Base-by-base conservation (phyloP, 1,139 yeast genomes). In the Taphrina deformans region DNA sequence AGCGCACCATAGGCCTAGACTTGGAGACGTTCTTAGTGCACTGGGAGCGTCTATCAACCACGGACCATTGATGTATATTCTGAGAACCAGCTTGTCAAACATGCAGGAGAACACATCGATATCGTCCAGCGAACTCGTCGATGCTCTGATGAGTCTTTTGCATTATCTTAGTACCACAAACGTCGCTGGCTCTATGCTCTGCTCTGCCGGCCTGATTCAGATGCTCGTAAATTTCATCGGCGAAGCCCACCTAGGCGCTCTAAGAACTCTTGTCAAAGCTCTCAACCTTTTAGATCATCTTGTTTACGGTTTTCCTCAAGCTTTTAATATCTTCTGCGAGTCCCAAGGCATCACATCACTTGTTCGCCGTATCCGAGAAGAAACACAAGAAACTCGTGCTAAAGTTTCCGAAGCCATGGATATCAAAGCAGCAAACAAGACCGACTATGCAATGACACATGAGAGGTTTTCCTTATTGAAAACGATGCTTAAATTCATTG, bases 1-100 rank as follows among this genome's bases (percentile, higher is more conserved):
- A 16, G 83, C 96, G 1, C 78, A 83, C 53, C 87, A 85, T 71
- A 84, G 85, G 61, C 82, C 82, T 2, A 87, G 92, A 83, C 86
- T 93, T 24, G 81, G 87, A 55, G 97, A 92, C 69, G 80, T 92
- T 40, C 80, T 91, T 65, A 80, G 90, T 67, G 85, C 90, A n/a
- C 76, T 91, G 70, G 90, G 95, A n/a, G 97, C 95, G 3, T 90
- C 90, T 72, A 91, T 92, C 41, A 85, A 86, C 66, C 97, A 92
- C 75, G 98, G 98, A 0, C 77, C 85, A 6, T 73, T 92, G 51
- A 89, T 87, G 77, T 92, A 89, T 71, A 82, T 87, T 55, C 75
- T 92, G 46, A 82, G 95, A 69, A 79, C 79, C 60, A 82, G 89
- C 27, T 79, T 84, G 65, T 82, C 83, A 67, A 79, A 82, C 59